These are phyloP conservation scores for Komagataea norvegica DNA, from an alignment of 1,139 yeast genomes.

Conservation along the genomic window DNA sequence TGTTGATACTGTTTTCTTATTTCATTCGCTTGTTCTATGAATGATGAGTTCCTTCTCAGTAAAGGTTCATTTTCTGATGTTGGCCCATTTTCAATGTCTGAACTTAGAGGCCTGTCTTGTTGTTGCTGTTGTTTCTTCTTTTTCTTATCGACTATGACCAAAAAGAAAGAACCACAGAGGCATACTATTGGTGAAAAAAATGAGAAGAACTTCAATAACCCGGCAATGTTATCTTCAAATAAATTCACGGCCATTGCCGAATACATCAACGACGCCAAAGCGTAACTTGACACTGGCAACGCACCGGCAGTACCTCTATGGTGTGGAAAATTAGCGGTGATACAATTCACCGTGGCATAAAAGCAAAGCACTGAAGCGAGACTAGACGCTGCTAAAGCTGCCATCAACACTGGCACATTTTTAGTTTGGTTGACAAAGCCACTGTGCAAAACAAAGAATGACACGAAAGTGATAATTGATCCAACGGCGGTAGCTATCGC, in stretches of 20 bases:
- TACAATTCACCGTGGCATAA: conserved; percentile 63
- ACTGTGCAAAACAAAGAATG: conserved; percentile 36
- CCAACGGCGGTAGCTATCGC: conserved; percentile 50
- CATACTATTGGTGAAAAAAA: conserved; percentile 29
- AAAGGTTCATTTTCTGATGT: conserved; percentile 9
- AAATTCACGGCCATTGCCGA: conserved; percentile 40
- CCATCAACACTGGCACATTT: conserved; percentile 35
- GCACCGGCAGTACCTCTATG: conserved; percentile 70
- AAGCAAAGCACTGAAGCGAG: conserved; percentile 63
- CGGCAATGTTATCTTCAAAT: conserved; percentile 42
- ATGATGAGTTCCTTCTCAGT: conserved; percentile 12
- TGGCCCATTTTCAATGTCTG: background rate
- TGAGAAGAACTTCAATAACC: conserved; percentile 30
- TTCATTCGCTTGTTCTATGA: conserved; percentile 11
- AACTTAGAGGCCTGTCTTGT: background rate
- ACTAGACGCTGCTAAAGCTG: conserved; percentile 51
- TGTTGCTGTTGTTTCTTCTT: conserved; percentile 4
- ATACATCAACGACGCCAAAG: conserved; percentile 39
- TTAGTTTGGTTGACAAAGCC: conserved; percentile 32
- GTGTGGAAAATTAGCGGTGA: conserved; percentile 65
- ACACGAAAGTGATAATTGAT: conserved; percentile 39
- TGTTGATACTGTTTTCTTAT: conserved; percentile 19
- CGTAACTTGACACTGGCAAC: conserved; percentile 55
- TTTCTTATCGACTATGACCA: conserved; percentile 23
- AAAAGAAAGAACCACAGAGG: conserved; percentile 29